A percentile compares a stretch with the other conserved stretches of the same genome.
Evolutionary conservation across 176 grass and related monocot genomes (phyloP).

Genomic region (Carex cristatella): DNA sequence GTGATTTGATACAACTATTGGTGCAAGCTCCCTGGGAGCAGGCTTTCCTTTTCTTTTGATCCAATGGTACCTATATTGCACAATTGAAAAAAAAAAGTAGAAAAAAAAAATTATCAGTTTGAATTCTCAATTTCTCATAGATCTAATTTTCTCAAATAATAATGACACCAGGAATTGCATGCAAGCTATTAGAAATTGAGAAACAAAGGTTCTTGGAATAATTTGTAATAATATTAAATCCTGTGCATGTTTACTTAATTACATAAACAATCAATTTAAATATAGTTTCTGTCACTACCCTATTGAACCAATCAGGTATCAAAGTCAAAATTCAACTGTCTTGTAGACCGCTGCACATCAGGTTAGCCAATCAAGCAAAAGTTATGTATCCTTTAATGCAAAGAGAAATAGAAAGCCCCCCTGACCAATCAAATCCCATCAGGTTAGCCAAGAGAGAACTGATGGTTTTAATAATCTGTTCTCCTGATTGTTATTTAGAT

Average conservation of each 20-base stretch:
- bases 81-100: neutral
- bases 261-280: neutral
- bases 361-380: too few species aligned
- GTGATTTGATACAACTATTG: conserved; percentile 97
- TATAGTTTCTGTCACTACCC: neutral
- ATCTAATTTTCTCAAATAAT: neutral
- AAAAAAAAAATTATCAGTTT: conserved; percentile 10
- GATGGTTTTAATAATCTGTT: neutral
- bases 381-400: neutral
- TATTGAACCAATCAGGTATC: neutral
- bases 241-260: neutral
- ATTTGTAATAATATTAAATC: neutral
- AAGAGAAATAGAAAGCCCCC: neutral
- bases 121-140: neutral
- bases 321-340: conserved; percentile 1
- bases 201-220: neutral
- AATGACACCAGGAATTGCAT: neutral
- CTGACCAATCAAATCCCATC: neutral
- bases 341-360: neutral
- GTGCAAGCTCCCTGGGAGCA: conserved; percentile 73
- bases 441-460: neutral
- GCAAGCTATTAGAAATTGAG: neutral
- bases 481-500: neutral
- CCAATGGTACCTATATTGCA: conserved; percentile 72
- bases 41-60: conserved; percentile 90